Percentiles rank a stretch among this genome's conserved stretches.
These are phyloP conservation scores for Suhomyces ambrosiae DNA, from an alignment of 1,139 yeast genomes.

Conservation along the genomic window DNA sequence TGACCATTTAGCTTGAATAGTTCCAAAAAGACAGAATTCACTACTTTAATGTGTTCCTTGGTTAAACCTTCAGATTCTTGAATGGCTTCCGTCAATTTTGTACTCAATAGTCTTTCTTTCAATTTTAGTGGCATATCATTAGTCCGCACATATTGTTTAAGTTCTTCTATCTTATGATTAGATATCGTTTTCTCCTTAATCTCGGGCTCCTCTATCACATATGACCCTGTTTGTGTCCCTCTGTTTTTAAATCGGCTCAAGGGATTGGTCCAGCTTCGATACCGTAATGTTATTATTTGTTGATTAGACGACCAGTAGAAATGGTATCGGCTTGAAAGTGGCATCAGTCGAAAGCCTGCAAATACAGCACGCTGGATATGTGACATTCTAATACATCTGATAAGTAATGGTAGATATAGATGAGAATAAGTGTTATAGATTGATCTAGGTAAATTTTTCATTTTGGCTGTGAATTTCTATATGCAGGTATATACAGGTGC, in stretches of 20 bases:
- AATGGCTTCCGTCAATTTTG: constrained; percentile 25
- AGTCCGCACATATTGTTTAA: constrained; percentile 31
- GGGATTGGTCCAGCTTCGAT: constrained; percentile 23
- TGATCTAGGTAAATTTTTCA: constrained; percentile 4
- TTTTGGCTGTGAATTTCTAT: constrained; percentile 1
- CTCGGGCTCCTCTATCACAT: constrained; percentile 3
- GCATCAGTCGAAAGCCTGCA: constrained; percentile 4
- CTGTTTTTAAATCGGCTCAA: constrained; percentile 21
- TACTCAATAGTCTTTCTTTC: constrained; percentile 24
- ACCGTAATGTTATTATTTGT: neutral
- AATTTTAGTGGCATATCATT: constrained; percentile 29
- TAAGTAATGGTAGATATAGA: neutral
- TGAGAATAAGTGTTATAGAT: neutral
- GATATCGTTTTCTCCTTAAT: neutral
- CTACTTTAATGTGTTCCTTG: constrained; percentile 18
- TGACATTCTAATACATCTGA: constrained; percentile 5
- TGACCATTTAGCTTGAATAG: constrained; percentile 20
- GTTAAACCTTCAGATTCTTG: constrained; percentile 10
- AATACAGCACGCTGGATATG: neutral
- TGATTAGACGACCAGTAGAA: neutral
- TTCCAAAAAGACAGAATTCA: constrained; percentile 26
- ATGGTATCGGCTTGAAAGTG: constrained; percentile 1
- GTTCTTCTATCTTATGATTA: constrained; percentile 7
- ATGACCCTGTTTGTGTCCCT: neutral
- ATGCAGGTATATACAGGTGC: constrained; percentile 9